Evolutionary conservation across 257 asterid genomes (phyloP), one percentile per base, ranked within the genome.

Genomic region (Lavandula angustifolia): DNA sequence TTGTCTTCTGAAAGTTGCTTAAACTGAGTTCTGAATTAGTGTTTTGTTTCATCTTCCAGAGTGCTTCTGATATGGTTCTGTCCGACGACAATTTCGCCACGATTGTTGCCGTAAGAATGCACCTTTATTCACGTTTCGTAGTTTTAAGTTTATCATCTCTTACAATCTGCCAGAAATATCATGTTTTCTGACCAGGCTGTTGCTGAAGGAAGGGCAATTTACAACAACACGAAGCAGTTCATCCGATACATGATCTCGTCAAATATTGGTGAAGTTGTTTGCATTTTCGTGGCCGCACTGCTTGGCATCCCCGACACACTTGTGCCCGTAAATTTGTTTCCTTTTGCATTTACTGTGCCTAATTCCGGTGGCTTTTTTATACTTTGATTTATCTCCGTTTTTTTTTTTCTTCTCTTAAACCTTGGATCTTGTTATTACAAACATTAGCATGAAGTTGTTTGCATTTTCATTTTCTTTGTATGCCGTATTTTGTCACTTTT

Each of bases 11-110:
- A 37, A 55, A 46, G 38, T 60, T 58, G 29, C 88, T 94, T 73
- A 92, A 66, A 41, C 50, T 55, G 38, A 52, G 54, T 38, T 67
- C 70, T 73, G 63, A 76, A 34, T 32, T 52, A 10, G 31, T 66
- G n/a, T 58, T 56, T 41, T 35, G n/a, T 73, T 71, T 80, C 71
- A 62, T 72, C 60, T 76, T 84, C 52, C 96, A 94, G 99, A 94
- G 99, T 86, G 99, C 99, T 76, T 85, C 99, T 7, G 99, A 94
- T 80, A 94, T 94, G 99, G 95, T 94, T 78, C 74, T 94, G 83
- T 92, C 98, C 43, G 99, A 94, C 72, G 99, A 94, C 78, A 94
- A 94, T 78, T 94, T 94, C 62, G 92, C 99, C 73, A 85, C 99
- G 29, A 91, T 94, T 73, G 94, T 94, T 79, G 97, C 99, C 13